Evolutionary conservation across 2,329 filamentous ascomycete genomes (phyloP), one percentile per base, ranked within the genome.

Genomic region (Ceratocystis cacaofunesta): DNA sequence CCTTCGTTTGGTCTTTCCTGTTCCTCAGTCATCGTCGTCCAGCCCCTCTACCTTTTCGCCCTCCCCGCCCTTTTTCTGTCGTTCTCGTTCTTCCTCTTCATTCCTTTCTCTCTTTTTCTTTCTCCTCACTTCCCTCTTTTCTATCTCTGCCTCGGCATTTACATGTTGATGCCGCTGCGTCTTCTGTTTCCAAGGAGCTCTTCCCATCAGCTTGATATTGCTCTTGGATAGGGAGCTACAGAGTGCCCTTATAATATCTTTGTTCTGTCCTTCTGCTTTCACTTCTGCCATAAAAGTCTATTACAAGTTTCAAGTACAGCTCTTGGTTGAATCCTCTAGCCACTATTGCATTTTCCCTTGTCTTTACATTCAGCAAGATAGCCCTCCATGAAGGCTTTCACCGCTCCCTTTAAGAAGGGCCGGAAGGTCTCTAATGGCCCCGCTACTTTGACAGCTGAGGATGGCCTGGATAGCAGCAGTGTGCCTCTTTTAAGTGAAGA

Each of bases 321-420:
- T 52, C 19, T 25, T 25, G 1, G 19, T 25, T 52, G n/a, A 1
- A 22, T 28, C 7, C 12, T 15, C 3, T 25, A 28, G 19, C 8
- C 7, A 52, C 48, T 10, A 4, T 5, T 25, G 5, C 48, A 8
- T 52, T 7, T 22, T 25, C 52, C 10, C 19, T 15, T 32, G 8
- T 43, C 19, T 2, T 19, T 5, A 48, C n/a, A 22, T 6, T 28
- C 43, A n/a, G 28, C 30, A 17, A 17, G 4, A 22, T 28, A 55
- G 50, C 44, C 60, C 28, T 28, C 58, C 30, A 67, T 67, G 66
- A 67, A 67, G 60, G 66, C 57, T 48, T 67, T 67, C 55, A 65
- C 64, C 58, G 57, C 63, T 48, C 32, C 66, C 66, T 66, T 66
- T 64, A 66, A 66, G 65, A 66, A 66, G 44, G 65, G 65, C 30